phyloP scores from a whole-genome alignment of 768 basidiomycete species.

The Mrakia frigida region DNA sequence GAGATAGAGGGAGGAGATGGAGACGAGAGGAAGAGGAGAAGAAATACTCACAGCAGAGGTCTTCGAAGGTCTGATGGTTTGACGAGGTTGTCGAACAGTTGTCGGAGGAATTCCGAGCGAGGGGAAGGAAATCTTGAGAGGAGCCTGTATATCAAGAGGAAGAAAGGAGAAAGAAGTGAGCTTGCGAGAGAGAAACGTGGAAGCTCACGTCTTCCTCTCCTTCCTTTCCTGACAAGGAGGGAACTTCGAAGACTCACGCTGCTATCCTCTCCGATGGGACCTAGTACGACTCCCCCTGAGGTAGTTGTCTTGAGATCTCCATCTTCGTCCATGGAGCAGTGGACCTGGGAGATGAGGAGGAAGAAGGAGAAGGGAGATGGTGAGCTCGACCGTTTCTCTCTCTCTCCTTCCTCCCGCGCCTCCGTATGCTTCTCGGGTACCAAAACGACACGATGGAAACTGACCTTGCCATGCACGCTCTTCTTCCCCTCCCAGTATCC shows the following conservation, averaged over 20 bases:
- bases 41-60: slow-evolving; percentile 1
- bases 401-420: background rate
- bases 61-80: background rate
- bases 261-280: slow-evolving; percentile 19
- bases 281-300: slow-evolving; percentile 1
- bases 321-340: slow-evolving; percentile 16
- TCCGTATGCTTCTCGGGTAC: background rate
- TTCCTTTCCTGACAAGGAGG: background rate
- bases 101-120: slow-evolving; percentile 16
- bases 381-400: background rate
- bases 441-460: background rate
- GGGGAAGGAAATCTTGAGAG: slow-evolving; percentile 21
- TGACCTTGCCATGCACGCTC: slow-evolving; percentile 15
- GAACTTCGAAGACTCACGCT: background rate
- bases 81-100: background rate
- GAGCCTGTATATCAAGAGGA: background rate
- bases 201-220: slow-evolving; percentile 1
- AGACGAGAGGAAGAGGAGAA: background rate
- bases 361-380: background rate
- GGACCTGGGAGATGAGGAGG: background rate
- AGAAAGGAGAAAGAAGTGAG: background rate
- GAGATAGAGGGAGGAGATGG: background rate
- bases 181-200: background rate
- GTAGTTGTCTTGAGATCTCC: slow-evolving; percentile 10
- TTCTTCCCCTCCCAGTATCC: background rate